Percentiles rank a stretch among this genome's conserved stretches.
Conservation (phyloP, 2,329 filamentous ascomycete species). For the Ophiostoma montium region DNA sequence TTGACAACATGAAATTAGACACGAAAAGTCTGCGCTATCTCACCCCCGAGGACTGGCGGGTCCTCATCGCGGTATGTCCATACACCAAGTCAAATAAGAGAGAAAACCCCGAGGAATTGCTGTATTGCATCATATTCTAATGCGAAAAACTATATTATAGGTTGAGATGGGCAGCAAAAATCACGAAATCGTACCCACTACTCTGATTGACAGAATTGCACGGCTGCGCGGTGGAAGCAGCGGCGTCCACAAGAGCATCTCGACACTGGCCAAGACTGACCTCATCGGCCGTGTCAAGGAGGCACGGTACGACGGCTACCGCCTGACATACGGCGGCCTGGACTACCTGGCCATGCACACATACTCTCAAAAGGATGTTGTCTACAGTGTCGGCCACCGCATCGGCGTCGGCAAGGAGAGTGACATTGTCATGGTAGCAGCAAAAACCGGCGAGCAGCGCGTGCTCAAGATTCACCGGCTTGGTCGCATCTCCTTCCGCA, state of each 20-base stretch:
- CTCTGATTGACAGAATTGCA: conserved; percentile 72
- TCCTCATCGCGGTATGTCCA: conserved; percentile 68
- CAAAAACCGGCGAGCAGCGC: conserved; percentile 58
- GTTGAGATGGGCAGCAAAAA: conserved; percentile 91
- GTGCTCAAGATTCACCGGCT: conserved; percentile 94
- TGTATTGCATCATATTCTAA: not conserved
- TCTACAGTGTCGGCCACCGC: conserved; percentile 88
- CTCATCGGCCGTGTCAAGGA: conserved; percentile 90
- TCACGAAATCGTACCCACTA: conserved; percentile 89
- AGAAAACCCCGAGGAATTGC: not conserved
- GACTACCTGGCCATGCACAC: conserved; percentile 95
- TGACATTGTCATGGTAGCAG: conserved; percentile 88
- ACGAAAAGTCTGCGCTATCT: conserved; percentile 88
- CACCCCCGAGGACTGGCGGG: conserved; percentile 84
- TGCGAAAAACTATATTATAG: conserved; percentile 32
- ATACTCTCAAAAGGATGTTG: conserved; percentile 61
- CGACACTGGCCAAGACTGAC: conserved; percentile 77
- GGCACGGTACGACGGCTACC: conserved; percentile 93
- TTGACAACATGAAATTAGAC: conserved; percentile 71
- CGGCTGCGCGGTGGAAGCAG: conserved; percentile 64
- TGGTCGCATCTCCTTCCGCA: conserved; percentile 90
- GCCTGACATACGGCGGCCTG: conserved; percentile 88
- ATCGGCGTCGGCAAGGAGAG: conserved; percentile 96
- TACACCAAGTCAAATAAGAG: not conserved
- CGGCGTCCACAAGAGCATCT: conserved; percentile 77